Evolutionary conservation across 1,139 yeast genomes (phyloP).

Genomic region (Geotrichum candidum): DNA sequence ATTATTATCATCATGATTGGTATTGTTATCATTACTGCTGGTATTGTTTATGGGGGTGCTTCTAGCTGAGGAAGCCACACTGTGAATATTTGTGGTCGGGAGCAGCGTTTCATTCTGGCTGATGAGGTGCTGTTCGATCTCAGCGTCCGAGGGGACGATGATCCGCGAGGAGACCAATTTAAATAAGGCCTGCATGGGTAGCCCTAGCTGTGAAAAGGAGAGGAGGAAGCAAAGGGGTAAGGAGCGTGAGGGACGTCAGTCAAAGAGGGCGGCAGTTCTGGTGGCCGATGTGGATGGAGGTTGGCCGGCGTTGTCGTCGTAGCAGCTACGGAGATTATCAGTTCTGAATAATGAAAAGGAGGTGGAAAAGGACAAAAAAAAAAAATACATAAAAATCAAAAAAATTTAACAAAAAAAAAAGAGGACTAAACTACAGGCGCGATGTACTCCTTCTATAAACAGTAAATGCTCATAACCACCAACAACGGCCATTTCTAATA

Average conservation of each 20-base stretch:
- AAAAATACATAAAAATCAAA: no score
- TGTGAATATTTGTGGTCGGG: not conserved
- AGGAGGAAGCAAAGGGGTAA: not conserved
- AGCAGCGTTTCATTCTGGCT: conserved; percentile 7
- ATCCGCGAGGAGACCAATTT: conserved; percentile 15
- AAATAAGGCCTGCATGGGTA: not conserved
- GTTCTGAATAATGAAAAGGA: not conserved
- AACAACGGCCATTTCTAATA: no score
- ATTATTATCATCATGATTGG: not conserved
- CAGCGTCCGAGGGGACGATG: conserved; percentile 17
- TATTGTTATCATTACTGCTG: not conserved
- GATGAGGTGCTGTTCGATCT: not conserved
- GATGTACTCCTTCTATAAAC: no score
- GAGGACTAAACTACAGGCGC: no score
- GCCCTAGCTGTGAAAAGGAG: not conserved
- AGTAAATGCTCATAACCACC: no score
- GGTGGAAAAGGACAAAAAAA: not conserved
- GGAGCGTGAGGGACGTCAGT: no score
- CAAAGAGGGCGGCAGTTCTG: no score
- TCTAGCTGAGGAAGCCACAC: not conserved
- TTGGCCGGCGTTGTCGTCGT: not conserved
- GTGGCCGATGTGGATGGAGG: no score
- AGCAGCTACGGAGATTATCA: not conserved
- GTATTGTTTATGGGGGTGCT: not conserved
- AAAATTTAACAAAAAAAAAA: no score